phyloP scores from a whole-genome alignment of 768 basidiomycete genomes.

The Pulveroboletus sp. region DNA sequence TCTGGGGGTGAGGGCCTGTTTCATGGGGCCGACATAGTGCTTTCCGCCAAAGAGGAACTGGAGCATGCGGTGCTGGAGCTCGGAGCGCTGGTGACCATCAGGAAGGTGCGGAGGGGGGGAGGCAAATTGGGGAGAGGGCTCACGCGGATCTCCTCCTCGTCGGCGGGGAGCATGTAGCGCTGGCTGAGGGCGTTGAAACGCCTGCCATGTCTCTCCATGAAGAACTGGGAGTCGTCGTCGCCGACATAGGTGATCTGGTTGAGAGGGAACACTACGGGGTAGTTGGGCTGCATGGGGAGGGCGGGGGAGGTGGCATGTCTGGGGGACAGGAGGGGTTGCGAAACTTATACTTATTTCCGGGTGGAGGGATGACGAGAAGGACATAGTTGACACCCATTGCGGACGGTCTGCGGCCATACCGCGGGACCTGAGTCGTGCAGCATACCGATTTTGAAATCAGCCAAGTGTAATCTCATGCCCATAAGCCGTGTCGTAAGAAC shows the following conservation, averaged over 20 bases:
- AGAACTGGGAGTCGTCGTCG: conserved; percentile 48
- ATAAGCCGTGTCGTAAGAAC: conserved; percentile 26
- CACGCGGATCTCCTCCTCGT: conserved; percentile 63
- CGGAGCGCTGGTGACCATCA: conserved; percentile 46
- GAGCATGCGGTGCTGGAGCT: conserved; percentile 60
- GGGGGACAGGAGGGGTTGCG: conserved; percentile 6
- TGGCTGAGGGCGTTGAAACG: conserved; percentile 51
- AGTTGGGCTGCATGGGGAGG: conserved; percentile 26
- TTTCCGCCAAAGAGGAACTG: conserved; percentile 60
- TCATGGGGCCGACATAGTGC: conserved; percentile 64
- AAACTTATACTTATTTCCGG: conserved; percentile 30
- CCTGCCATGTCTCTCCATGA: conserved; percentile 49
- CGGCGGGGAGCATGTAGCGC: conserved; percentile 60
- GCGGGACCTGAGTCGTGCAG: conserved; percentile 28
- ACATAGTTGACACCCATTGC: conserved; percentile 21
- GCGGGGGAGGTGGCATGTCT: conserved; percentile 17
- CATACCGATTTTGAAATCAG: conserved; percentile 27
- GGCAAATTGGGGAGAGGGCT: conserved; percentile 4
- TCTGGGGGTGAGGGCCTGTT: conserved; percentile 43
- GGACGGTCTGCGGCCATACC: conserved; percentile 27
- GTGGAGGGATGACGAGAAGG: conserved; percentile 32
- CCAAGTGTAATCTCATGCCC: conserved; percentile 25
- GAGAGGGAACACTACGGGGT: conserved; percentile 32
- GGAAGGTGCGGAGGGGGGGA: background rate
- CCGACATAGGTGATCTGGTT: conserved; percentile 36